Base-by-base conservation (phyloP, 345 rosid genomes). In the Viola odorata region DNA sequence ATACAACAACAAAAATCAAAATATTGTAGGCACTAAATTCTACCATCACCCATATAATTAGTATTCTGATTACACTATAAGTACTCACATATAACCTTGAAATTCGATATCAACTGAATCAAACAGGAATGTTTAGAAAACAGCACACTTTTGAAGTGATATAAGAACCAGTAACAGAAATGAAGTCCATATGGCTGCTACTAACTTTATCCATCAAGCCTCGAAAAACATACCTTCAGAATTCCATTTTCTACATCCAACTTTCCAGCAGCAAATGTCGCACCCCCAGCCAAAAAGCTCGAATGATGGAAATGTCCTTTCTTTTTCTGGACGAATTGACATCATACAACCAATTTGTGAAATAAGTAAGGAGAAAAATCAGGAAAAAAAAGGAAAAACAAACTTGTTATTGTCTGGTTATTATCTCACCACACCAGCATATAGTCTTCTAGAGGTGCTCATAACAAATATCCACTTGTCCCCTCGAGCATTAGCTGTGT, bases 241-340 rank as follows among this genome's bases (percentile, higher is more conserved):
- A 71, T 64, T 68, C 96, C 98, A 59, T 74, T 23, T 66, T 87
- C 91, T 17, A 73, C 89, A 23, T 49, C 70, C 3, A 92, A 76
- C 76, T 96, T 84, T 76, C 98, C 98, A 3, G 98, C 96, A 1
- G 96, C 96, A 68, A 89, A 57, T 0, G 98, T 85, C 52, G 82
- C 87, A 77, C 98, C 98, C 39, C 98, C 98, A 1, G 98, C 98
- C 78, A 92, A 75, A 66, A 92, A 92, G 70, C 96, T 92, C 1
- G 98, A 92, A 80, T 92, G 96, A 70, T 92, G 98, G 68, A 92
- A 92, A 54, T 37, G 64, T 56, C 98, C 98, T 76, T 92, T 92
- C 96, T 84, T 84, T 65, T 92, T 92, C 96, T 92, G 82, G 67
- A 73, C 66, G 61, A 60, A 37, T 50, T 17, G 12, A 23, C 32